Base-by-base conservation (phyloP, 1,284 basidiomycete genomes). In the Apiotrichum mycotoxinovorans region DNA sequence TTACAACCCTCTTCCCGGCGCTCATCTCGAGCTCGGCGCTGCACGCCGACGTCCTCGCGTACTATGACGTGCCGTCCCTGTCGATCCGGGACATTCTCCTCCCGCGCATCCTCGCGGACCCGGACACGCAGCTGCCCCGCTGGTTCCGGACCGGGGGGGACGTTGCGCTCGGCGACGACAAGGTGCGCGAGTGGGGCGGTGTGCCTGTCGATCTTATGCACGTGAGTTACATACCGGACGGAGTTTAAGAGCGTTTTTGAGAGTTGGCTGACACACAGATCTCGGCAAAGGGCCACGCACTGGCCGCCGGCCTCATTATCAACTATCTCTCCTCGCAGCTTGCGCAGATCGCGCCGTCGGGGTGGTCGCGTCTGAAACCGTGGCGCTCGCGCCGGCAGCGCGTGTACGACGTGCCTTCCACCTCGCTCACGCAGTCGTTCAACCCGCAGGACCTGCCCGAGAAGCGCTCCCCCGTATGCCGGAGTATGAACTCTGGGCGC, bases 131-230 rank as follows among this genome's bases (percentile, higher is more conserved):
- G 50, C 63, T 71, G 45, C 69, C 71, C 14, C 65, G 65, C 33
- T 76, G 74, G 74, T 76, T 76, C 61, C 60, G 74, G 23, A 74
- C 72, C 0, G 72, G 70, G 8, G 61, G 62, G 0, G 69, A 67
- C 40, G 63, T 72, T 0, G 48, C 56, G 2, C 45, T 67, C 41
- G 66, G 66, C 12, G 74, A 76, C 56, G 60, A 64, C 18, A 76
- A 76, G 57, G 72, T 73, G 15, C 57, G 66, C 45, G 61, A 67
- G 48, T 70, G 67, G 67, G 70, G 72, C 2, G 71, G 71, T 2
- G 54, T 66, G 9, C 54, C 68, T 15, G 74, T 76, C 11, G 74
- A 76, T 50, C 57, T 76, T 34, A 72, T 76, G 70, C 73, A 75
- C 52, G 72, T 74, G 54, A 69, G 74, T 71, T n/a, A n/a, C n/a